Percentiles rank a stretch among this genome's conserved stretches.
Evolutionary conservation across 1,139 yeast species (phyloP).

Genomic region (Candida buenavistaensis): DNA sequence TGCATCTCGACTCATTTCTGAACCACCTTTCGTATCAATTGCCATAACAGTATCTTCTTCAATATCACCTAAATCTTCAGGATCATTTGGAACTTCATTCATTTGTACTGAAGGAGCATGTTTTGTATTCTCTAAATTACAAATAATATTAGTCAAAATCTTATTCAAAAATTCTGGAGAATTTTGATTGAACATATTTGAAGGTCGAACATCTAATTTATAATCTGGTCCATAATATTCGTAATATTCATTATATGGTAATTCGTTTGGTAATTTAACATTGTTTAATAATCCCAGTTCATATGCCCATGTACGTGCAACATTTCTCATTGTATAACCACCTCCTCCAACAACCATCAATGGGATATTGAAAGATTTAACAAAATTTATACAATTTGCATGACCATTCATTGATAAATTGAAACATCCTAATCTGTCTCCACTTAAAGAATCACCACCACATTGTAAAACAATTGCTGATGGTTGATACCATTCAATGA

Average conservation of each 20-base stretch:
- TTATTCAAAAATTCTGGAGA: conserved; percentile 89
- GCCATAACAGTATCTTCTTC: conserved; percentile 76
- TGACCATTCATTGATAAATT: conserved; percentile 90
- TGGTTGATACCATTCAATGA: conserved; percentile 91
- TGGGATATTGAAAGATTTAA: conserved; percentile 84
- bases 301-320: conserved; percentile 93
- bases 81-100: conserved; percentile 83
- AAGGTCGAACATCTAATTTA: conserved; percentile 88
- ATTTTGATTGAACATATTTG: conserved; percentile 96
- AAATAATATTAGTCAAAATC: conserved; percentile 72
- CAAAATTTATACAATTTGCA: conserved; percentile 90
- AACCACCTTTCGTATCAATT: conserved; percentile 89
- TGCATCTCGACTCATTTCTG: conserved; percentile 79
- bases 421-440: conserved; percentile 92
- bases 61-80: conserved; percentile 76
- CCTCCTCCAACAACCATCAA: conserved; percentile 97
- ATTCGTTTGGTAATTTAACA: conserved; percentile 72
- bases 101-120: conserved; percentile 96
- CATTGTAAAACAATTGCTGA: conserved; percentile 94
- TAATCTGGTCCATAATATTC: conserved; percentile 98
- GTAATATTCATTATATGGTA: conserved; percentile 94
- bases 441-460: conserved; percentile 95
- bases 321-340: conserved; percentile 98
- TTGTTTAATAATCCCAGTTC: conserved; percentile 90
- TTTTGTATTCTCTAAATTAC: conserved; percentile 82